These are phyloP conservation scores for Geotrichum aggregatum DNA, from an alignment of 1,139 yeast species.

Conservation along the genomic window DNA sequence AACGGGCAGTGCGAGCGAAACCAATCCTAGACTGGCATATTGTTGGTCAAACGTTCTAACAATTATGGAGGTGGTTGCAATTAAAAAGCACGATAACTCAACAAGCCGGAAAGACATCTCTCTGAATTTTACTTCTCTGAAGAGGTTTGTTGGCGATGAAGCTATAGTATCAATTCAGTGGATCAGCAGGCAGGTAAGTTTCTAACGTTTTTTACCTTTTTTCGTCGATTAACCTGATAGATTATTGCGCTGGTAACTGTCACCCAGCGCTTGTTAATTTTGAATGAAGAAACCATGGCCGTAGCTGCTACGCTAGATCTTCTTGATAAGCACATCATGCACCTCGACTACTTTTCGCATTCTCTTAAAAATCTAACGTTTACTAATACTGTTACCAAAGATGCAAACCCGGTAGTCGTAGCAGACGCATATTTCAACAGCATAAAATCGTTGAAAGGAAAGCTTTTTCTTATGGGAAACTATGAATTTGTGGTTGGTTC, in stretches of 20 bases:
- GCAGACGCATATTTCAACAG: slow-evolving; percentile 41
- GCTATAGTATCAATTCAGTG: slow-evolving; percentile 55
- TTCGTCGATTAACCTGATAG: slow-evolving; percentile 22
- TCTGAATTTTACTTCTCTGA: slow-evolving; percentile 45
- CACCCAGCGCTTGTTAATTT: slow-evolving; percentile 46
- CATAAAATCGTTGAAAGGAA: slow-evolving; percentile 44
- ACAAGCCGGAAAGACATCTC: slow-evolving; percentile 32
- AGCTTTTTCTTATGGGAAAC: slow-evolving; percentile 49
- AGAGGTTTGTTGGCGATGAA: slow-evolving; percentile 48
- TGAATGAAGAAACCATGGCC: slow-evolving; percentile 42
- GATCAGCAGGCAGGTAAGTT: slow-evolving; percentile 46
- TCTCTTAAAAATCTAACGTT: slow-evolving; percentile 30
- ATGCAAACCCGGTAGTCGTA: slow-evolving; percentile 29
- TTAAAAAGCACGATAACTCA: slow-evolving; percentile 36
- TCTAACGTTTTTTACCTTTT: neutral
- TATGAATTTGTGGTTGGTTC: slow-evolving; percentile 54
- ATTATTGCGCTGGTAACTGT: slow-evolving; percentile 50
- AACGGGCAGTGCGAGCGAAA: slow-evolving; percentile 24
- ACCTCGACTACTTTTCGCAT: slow-evolving; percentile 39
- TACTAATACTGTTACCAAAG: slow-evolving; percentile 21
- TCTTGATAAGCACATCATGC: slow-evolving; percentile 45
- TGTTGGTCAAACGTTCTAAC: slow-evolving; percentile 60
- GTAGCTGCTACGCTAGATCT: slow-evolving; percentile 45
- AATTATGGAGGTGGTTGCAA: slow-evolving; percentile 51
- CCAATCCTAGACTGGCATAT: slow-evolving; percentile 55